These are phyloP conservation scores for Sherardia arvensis DNA, from an alignment of 257 asterid species.

Conservation along the genomic window DNA sequence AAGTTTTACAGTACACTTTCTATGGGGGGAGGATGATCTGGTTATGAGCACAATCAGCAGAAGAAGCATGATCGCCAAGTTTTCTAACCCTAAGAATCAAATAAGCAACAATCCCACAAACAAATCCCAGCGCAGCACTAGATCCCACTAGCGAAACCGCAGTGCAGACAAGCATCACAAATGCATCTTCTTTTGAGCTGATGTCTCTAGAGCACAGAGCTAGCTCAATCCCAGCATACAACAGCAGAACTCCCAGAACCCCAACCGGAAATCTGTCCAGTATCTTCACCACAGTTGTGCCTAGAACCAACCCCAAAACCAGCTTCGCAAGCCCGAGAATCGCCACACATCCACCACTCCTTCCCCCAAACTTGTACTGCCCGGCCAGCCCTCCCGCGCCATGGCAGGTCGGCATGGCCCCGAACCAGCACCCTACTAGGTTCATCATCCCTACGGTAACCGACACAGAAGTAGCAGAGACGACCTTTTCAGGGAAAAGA, in stretches of 20 bases:
- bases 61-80: slow-evolving; percentile 15
- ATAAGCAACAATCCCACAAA: slow-evolving; percentile 58
- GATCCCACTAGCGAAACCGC: slow-evolving; percentile 66
- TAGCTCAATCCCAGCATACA: slow-evolving; percentile 71
- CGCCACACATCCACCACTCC: slow-evolving; percentile 74
- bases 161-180: slow-evolving; percentile 58
- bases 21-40: background rate
- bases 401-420: slow-evolving; percentile 78
- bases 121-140: slow-evolving; percentile 66
- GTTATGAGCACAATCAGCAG: background rate
- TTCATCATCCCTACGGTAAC: slow-evolving; percentile 71
- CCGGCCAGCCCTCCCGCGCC: slow-evolving; percentile 88
- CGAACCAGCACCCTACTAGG: slow-evolving; percentile 72
- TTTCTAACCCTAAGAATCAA: slow-evolving; percentile 43
- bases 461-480: slow-evolving; percentile 62
- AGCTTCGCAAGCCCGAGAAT: slow-evolving; percentile 60
- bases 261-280: slow-evolving; percentile 61
- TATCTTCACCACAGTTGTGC: slow-evolving; percentile 53
- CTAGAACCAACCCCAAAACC: slow-evolving; percentile 47
- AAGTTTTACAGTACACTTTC: no score
- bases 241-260: slow-evolving; percentile 48
- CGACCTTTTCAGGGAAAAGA: slow-evolving; percentile 54
- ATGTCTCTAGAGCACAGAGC: slow-evolving; percentile 61
- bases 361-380: slow-evolving; percentile 78
- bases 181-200: slow-evolving; percentile 42